Conservation (phyloP, 2,329 filamentous ascomycete genomes). For the Pseudocercospora ulei region DNA sequence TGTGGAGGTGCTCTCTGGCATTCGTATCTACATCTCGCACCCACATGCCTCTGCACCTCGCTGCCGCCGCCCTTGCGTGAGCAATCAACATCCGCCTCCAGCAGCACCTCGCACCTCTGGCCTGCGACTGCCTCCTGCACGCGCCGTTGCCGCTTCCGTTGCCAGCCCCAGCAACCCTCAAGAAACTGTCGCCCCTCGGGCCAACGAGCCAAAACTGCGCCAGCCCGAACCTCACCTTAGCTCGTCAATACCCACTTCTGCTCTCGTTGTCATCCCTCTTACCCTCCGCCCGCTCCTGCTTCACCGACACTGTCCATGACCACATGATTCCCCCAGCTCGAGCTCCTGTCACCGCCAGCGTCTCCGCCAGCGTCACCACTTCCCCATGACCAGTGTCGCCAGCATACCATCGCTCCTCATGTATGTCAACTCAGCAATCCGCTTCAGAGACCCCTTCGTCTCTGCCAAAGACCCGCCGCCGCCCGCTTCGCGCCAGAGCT, state of each 20-base stretch:
- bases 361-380: constrained; percentile 10
- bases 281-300: constrained; percentile 12
- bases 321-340: constrained; percentile 17
- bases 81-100: constrained; percentile 13
- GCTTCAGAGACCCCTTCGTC: constrained; percentile 32
- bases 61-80: constrained; percentile 30
- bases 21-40: constrained; percentile 19
- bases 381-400: constrained; percentile 29
- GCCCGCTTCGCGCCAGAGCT: constrained; percentile 10
- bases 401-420: constrained; percentile 26
- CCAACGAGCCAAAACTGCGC: constrained; percentile 45
- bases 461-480: constrained; percentile 26
- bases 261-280: constrained; percentile 5
- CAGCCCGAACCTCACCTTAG: constrained; percentile 29
- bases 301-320: constrained; percentile 12
- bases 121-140: constrained; percentile 5
- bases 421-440: constrained; percentile 32
- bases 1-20: constrained; percentile 11
- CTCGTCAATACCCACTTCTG: constrained; percentile 6
- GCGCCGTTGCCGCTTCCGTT: constrained; percentile 17
- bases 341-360: constrained; percentile 10
- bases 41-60: constrained; percentile 28
- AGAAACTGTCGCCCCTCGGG: constrained; percentile 41
- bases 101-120: constrained; percentile 1
- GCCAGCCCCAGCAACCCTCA: constrained; percentile 7